Evolutionary conservation across 495 filamentous ascomycete genomes (phyloP), one percentile per base, ranked within the genome.

Genomic region (Haplographium delicatum): DNA sequence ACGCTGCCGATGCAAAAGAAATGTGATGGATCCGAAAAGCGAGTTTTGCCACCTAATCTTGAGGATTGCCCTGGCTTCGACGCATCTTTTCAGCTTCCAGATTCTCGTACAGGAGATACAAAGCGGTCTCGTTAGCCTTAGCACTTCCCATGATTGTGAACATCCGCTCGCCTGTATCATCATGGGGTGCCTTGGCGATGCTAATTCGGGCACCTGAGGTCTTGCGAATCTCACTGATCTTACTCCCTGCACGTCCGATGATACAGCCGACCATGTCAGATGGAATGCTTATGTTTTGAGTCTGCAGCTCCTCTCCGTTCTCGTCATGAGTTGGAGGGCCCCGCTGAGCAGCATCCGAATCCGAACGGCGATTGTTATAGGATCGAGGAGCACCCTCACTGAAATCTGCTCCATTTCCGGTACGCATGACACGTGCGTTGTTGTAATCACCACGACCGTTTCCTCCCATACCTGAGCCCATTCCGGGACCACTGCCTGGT

Each of bases 181-280:
- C 93, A 60, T 98, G 93, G 26, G 94, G 89, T 19, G 89, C 88
- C 76, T 98, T 98, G 57, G 93, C 93, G 66, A 98, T 98, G 50
- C 89, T 96, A 71, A 98, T 98, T 56, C 90, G 85, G 47, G 93
- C 93, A 47, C 91, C 91, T 55, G 93, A 98, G 48, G 81, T 89
- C 70, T 94, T 90, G 61, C 93, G 84, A 59, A 98, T 98, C 70
- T 98, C 93, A 62, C 87, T 94, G 63, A 98, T 98, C 79, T 97
- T 98, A 73, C 77, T 87, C 47, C 93, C 93, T 35, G 72, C 88
- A 47, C 90, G 84, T 50, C 93, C 93, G 65, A 98, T 98, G 72
- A 98, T 98, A 72, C 93, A 98, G 47, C 93, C 93, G 69, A 98
- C 93, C 93, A 98, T 98, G 70, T 98, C 93, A 19, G 93, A 86